Conservation (phyloP, 192 early-diverging fungal genomes). For the Mortierella claussenii region DNA sequence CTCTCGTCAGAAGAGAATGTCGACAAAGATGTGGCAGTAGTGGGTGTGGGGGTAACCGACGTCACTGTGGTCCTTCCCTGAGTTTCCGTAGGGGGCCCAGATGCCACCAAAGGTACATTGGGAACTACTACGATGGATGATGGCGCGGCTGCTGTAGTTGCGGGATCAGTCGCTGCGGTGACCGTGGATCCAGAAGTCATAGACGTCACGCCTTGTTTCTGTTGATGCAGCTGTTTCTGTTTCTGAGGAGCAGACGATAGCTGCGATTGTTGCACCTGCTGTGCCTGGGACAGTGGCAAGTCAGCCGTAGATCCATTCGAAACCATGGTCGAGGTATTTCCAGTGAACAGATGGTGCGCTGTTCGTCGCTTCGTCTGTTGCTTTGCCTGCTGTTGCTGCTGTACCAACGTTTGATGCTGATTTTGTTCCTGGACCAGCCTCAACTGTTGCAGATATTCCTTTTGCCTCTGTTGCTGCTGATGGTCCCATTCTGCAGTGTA, state of each 20-base stretch:
- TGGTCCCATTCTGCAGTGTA: conserved; percentile 58
- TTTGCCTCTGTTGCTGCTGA: conserved; percentile 27
- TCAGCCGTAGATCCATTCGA: conserved; percentile 18
- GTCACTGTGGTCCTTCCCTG: conserved; percentile 14
- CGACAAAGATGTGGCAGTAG: conserved; percentile 1
- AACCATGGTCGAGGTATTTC: conserved; percentile 14
- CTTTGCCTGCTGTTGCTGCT: conserved; percentile 10
- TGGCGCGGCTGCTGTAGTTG: background rate
- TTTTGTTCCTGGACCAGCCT: conserved; percentile 19
- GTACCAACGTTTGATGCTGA: conserved; percentile 4
- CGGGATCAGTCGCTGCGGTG: background rate
- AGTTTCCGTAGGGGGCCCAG: background rate
- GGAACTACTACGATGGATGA: too few relatives aligned
- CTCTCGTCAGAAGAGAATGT: background rate
- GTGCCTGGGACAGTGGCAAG: background rate
- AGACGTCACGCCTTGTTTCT: conserved; percentile 13
- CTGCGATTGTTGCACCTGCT: conserved; percentile 3
- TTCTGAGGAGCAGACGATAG: background rate
- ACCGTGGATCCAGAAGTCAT: conserved; percentile 23
- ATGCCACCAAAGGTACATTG: too few relatives aligned
- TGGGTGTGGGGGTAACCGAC: conserved; percentile 3
- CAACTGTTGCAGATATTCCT: conserved; percentile 11
- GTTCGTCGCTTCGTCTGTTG: conserved; percentile 8
- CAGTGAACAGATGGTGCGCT: conserved; percentile 1
- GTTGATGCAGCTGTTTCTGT: conserved; percentile 7